phyloP scores from a whole-genome alignment of 192 early-diverging fungal genomes.

The Entomortierella lignicola region DNA sequence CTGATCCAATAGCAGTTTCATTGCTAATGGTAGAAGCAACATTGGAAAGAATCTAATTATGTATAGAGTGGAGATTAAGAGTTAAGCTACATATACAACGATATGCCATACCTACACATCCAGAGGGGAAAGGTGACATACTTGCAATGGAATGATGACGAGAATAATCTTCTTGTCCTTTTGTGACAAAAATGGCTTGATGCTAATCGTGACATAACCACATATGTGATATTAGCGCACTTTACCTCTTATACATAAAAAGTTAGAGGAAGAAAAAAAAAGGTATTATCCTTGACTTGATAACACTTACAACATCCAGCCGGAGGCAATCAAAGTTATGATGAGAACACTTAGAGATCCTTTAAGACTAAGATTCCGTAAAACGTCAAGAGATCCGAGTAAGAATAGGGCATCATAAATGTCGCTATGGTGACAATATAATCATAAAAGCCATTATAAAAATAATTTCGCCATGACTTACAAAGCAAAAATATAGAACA shows the following conservation, averaged over 20 bases:
- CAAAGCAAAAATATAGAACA: constrained; percentile 68
- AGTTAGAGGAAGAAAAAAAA: background rate
- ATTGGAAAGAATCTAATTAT: constrained; percentile 64
- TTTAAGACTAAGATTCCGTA: constrained; percentile 48
- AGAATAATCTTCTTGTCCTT: constrained; percentile 67
- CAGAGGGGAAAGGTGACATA: background rate
- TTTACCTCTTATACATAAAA: no score
- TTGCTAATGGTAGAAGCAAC: constrained; percentile 57
- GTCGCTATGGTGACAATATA: background rate
- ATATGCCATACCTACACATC: background rate
- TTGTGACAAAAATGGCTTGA: constrained; percentile 64
- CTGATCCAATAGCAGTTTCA: constrained; percentile 64
- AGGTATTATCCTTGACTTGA: background rate
- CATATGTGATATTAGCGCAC: no score
- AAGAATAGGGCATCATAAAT: background rate
- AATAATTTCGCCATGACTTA: constrained; percentile 22
- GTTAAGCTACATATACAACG: background rate
- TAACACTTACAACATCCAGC: constrained; percentile 63
- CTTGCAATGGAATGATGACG: constrained; percentile 63
- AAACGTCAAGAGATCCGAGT: background rate
- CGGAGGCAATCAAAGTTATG: constrained; percentile 64
- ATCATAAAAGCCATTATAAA: no score
- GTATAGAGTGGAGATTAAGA: background rate
- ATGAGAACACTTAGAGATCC: constrained; percentile 65
- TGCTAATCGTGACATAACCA: constrained; percentile 20